Evolutionary conservation across 768 basidiomycete genomes (phyloP).

Genomic region (Lactarius trivialis): DNA sequence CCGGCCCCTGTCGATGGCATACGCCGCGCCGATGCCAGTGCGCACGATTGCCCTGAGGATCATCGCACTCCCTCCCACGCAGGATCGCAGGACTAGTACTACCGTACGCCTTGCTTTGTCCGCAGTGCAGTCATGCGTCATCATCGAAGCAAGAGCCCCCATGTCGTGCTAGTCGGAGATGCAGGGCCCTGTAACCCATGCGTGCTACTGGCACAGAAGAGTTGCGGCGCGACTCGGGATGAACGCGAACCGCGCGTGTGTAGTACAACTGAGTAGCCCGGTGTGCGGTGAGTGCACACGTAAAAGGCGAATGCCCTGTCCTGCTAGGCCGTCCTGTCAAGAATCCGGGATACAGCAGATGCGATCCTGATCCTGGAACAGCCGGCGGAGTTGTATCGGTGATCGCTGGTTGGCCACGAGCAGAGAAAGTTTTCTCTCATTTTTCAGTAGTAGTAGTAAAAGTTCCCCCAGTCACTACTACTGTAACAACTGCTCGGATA

Average conservation of each 20-base stretch:
- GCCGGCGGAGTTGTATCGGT: conserved; percentile 17
- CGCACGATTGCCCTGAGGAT: conserved; percentile 2
- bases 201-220: background rate
- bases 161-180: background rate
- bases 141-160: conserved; percentile 11
- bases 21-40: background rate
- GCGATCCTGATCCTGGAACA: conserved; percentile 16
- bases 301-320: conserved; percentile 13
- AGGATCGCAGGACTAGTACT: background rate
- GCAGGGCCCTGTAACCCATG: background rate
- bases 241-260: background rate
- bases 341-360: conserved; percentile 9
- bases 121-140: conserved; percentile 1
- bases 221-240: background rate
- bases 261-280: background rate
- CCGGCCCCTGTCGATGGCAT: background rate
- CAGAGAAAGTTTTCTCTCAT: background rate
- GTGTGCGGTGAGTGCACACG: background rate
- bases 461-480: background rate
- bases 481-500: background rate
- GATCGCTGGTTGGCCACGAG: conserved; percentile 4
- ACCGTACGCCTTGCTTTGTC: background rate
- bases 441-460: no score
- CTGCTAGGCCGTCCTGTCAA: background rate
- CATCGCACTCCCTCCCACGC: conserved; percentile 35